These are phyloP conservation scores for Leishmania lainsoni DNA, from an alignment of 208 protist genomes.

Conservation along the genomic window DNA sequence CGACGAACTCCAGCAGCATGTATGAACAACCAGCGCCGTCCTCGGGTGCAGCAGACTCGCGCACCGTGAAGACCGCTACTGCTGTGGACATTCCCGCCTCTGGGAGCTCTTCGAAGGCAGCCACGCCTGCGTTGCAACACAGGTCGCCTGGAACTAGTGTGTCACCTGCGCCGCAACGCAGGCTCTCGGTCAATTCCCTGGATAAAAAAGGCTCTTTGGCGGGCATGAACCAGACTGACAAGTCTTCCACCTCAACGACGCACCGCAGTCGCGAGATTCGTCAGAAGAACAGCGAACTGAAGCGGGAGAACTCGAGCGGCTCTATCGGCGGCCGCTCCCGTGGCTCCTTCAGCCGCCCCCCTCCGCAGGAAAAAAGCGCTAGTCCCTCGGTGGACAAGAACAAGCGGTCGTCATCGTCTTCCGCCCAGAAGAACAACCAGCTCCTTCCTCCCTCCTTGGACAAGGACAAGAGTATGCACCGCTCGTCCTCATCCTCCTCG, in stretches of 20 bases:
- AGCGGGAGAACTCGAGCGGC: conserved; percentile 11
- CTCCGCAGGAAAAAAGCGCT: not conserved
- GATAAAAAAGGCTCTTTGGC: not conserved
- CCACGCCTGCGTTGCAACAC: not conserved
- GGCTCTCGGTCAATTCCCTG: not conserved
- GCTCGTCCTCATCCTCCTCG: conserved; percentile 12
- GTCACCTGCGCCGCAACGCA: conserved; percentile 2
- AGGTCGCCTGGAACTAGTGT: not conserved
- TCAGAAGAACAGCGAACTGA: conserved; percentile 40
- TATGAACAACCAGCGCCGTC: not conserved
- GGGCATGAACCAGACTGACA: not conserved
- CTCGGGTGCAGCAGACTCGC: not conserved
- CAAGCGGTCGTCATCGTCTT: not conserved
- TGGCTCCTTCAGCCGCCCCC: not conserved
- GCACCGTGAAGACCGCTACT: not conserved
- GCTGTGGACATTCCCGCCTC: not conserved
- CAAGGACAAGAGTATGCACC: conserved; percentile 13
- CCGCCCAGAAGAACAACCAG: not conserved
- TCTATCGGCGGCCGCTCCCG: conserved; percentile 1
- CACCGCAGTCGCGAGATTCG: conserved; percentile 37
- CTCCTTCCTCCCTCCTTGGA: not conserved
- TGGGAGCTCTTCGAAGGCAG: not conserved
- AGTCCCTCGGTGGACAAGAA: not conserved
- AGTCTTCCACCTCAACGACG: not conserved
- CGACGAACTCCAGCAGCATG: conserved; percentile 9